phyloP scores from a whole-genome alignment of 495 filamentous ascomycete species.

The Xylaria palmicola region DNA sequence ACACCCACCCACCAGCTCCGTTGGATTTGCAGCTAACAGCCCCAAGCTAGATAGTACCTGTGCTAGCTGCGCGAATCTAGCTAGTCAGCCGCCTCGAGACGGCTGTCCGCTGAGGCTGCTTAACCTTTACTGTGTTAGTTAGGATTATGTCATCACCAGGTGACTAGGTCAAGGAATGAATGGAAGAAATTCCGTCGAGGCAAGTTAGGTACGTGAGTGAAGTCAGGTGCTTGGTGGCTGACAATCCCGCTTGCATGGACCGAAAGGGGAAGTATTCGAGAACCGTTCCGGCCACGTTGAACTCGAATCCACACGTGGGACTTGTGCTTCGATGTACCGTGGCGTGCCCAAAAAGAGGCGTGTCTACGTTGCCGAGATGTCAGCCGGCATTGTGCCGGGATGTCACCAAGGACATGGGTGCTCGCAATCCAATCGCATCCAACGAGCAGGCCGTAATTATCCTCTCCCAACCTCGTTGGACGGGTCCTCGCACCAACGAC shows the following conservation, averaged over 20 bases:
- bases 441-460: not conserved
- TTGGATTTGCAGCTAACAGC: not conserved
- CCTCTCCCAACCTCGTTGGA: not conserved
- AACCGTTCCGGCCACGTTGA: not conserved
- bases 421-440: not conserved
- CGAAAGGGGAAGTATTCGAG: conserved; percentile 2
- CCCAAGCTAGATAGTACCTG: too few relatives aligned
- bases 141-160: too few relatives aligned
- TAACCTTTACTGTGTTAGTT: too few relatives aligned
- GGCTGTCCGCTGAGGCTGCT: too few relatives aligned
- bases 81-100: too few relatives aligned
- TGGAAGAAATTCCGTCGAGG: too few relatives aligned
- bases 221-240: not conserved
- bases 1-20: not conserved
- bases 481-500: not conserved
- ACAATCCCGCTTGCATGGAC: not conserved
- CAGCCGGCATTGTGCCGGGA: conserved; percentile 6
- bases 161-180: too few relatives aligned
- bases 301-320: conserved; percentile 3
- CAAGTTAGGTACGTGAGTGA: too few relatives aligned
- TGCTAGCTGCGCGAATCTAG: too few relatives aligned
- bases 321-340: not conserved
- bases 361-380: conserved; percentile 8
- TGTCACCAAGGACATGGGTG: not conserved
- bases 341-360: not conserved